Base-by-base conservation (phyloP, 257 asterid genomes). In the Voacanga thouarsii region DNA sequence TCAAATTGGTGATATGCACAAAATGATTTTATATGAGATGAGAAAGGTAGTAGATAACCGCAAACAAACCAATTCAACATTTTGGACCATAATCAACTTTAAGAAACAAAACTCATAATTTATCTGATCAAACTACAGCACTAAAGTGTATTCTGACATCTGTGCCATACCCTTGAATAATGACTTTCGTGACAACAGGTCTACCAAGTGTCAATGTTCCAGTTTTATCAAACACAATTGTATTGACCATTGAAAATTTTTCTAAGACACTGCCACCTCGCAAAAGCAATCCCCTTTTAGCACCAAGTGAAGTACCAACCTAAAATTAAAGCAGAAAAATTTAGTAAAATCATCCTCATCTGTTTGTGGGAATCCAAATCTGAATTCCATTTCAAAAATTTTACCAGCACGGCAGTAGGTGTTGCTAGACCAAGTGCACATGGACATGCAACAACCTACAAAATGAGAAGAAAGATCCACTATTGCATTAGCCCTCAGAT, bases 271-370 rank as follows among this genome's bases (percentile, higher is more conserved):
- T 92, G 78, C 99, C 99, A 77, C 99, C 99, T 73, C 99, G 99
- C 88, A 96, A 88, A 84, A 96, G 97, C 85, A 96, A 87, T 76
- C 98, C 99, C 84, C 87, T 88, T 80, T 89, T 96, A 79, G 99
- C 99, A 81, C 99, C 99, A 81, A 96, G 98, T 78, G 99, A 96
- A 82, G 99, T 96, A 84, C 99, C 99, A 73, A 96, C 98, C 99
- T 96, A 82, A 39, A 80, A 83, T 84, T 73, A 77, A 70, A 75
- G 71, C 72, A 44, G 70, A 21, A 39, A 49, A 80, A 71, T 21
- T 39, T 10, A 59, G 65, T 50, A 55, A 44, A 76, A 24, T 30
- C 69, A 75, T 5, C 41, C 3, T 9, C 30, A 16, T 23, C 56
- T 18, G 49, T 47, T 49, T 51, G 14, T 15, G 19, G 39, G 47